phyloP scores from a whole-genome alignment of 2,329 filamentous ascomycete species.

The Phoma sp. region DNA sequence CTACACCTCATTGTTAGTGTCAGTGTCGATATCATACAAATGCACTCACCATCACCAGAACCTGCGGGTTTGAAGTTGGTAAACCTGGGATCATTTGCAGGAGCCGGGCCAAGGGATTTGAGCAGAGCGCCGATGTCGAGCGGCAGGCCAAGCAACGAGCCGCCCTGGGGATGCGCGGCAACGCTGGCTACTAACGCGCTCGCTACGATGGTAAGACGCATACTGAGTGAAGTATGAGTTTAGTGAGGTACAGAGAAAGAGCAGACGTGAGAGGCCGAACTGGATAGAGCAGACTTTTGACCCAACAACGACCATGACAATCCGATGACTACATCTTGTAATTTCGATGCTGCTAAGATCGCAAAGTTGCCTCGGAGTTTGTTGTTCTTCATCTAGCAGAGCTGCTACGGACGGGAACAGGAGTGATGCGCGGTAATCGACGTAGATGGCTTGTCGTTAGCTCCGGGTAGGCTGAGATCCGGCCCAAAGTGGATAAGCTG shows the following conservation, averaged over 20 bases:
- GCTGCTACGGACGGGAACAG: conserved; percentile 6
- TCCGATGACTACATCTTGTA: conserved; percentile 2
- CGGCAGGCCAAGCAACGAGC: conserved; percentile 14
- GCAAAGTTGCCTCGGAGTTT: neutral
- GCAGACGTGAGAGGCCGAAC: neutral
- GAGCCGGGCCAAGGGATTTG: conserved; percentile 15
- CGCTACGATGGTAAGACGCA: neutral
- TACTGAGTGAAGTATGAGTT: neutral
- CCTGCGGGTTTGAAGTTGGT: conserved; percentile 17
- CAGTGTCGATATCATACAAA: neutral
- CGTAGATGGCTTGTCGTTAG: neutral
- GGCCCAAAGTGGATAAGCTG: neutral
- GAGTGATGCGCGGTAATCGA: conserved; percentile 8
- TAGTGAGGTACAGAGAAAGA: neutral
- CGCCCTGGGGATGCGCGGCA: conserved; percentile 9
- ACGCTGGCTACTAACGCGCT: neutral
- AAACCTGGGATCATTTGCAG: conserved; percentile 21
- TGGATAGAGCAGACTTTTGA: conserved; percentile 1
- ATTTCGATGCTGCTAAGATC: too few relatives aligned
- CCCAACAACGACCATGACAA: conserved; percentile 5
- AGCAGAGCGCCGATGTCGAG: conserved; percentile 17
- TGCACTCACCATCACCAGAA: conserved; percentile 17
- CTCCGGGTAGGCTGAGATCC: conserved; percentile 6
- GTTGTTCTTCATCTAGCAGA: neutral
- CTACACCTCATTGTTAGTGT: neutral